Conservation (phyloP, 1,284 basidiomycete genomes). For the Tilletiopsis washingtonensis region DNA sequence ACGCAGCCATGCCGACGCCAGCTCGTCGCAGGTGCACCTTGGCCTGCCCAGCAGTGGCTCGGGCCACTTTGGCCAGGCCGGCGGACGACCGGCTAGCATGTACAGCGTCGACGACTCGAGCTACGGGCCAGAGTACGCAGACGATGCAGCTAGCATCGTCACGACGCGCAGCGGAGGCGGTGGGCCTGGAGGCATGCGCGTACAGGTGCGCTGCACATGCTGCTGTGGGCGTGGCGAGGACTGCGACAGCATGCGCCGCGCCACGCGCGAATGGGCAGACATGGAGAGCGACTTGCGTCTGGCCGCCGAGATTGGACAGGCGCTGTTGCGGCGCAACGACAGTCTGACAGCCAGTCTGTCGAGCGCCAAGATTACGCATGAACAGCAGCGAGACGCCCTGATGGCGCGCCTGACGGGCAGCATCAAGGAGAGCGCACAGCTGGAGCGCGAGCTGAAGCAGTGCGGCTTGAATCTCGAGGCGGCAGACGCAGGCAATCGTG, state of each 20-base stretch:
- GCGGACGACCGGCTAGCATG: constrained; percentile 1
- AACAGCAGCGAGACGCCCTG: constrained; percentile 32
- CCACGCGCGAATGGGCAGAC: constrained; percentile 38
- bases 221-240: constrained; percentile 32
- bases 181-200: background rate
- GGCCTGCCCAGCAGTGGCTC: background rate
- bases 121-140: constrained; percentile 1
- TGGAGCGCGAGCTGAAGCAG: constrained; percentile 65
- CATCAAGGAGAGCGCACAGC: constrained; percentile 26
- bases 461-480: constrained; percentile 74
- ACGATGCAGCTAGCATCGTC: constrained; percentile 8
- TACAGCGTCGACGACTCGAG: constrained; percentile 9
- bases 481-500: constrained; percentile 68
- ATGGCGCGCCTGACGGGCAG: constrained; percentile 30
- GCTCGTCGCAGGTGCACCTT: too few relatives aligned
- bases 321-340: constrained; percentile 75
- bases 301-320: constrained; percentile 79
- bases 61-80: background rate
- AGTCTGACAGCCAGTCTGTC: constrained; percentile 61
- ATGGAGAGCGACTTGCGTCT: constrained; percentile 42
- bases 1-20: background rate
- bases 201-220: constrained; percentile 19
- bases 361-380: constrained; percentile 9
- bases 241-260: constrained; percentile 29
- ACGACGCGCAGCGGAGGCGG: background rate